Base-by-base conservation (phyloP, 1,139 yeast species). In the Zygosaccharomyces pseudobailii region DNA sequence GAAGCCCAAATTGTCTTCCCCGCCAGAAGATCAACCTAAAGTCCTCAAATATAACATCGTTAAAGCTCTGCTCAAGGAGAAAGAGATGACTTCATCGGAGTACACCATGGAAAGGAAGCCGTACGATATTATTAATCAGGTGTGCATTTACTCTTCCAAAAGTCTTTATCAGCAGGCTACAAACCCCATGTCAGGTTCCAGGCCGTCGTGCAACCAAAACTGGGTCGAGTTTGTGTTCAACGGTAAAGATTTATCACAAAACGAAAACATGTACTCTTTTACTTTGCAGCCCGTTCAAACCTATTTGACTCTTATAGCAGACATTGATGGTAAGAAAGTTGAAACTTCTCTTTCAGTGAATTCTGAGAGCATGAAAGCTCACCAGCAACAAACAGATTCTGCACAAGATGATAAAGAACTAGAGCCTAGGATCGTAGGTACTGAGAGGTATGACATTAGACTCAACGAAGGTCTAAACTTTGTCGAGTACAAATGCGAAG, bases 161-260 rank as follows among this genome's bases (percentile, higher is more conserved):
- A 53, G 52, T 40, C 44, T 56, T 19, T 64, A 62, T 45, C 58
- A 56, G 30, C 64, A 62, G 37, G 56, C 64, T 7, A 55, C 59
- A 6, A 56, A 57, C 20, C 67, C 67, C 23, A 42, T 56, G 32
- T 53, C 57, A 27, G 65, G 64, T 19, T 47, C 62, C 19, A 58
- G 58, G 42, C 67, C 66, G 17, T 51, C 65, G 6, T 50, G 56
- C 25, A 51, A 51, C 25, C 66, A 61, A 41, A 54, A 57, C 27
- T 64, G 65, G 66, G 51, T 63, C 4, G 63, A 63, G 40, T 64
- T 48, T 47, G 52, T 54, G 9, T 63, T 64, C 40, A 50, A 53
- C 22, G 63, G 63, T 19, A 42, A 50, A 17, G 52, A 56, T 7
- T 36, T 59, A 42, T 60, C 53, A 23, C 59, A 60, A 38, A 56